These are phyloP conservation scores for Dendryphion nanum DNA, from an alignment of 2,329 filamentous ascomycete genomes.

Conservation along the genomic window DNA sequence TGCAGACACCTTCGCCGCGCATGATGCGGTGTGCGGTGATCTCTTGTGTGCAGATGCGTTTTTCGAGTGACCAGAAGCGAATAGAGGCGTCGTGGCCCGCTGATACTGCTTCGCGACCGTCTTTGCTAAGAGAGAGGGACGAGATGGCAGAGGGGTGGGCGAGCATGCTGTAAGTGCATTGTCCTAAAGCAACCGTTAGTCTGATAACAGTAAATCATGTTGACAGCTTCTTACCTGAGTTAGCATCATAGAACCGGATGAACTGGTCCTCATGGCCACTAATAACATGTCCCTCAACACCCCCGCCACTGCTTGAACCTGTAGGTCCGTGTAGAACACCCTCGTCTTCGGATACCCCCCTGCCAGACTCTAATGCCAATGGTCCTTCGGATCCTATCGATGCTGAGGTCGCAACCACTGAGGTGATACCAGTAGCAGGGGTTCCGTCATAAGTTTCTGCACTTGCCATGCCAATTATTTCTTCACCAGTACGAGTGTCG, in stretches of 20 bases:
- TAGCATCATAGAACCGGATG: slow-evolving; percentile 96
- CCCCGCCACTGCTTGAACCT: slow-evolving; percentile 68
- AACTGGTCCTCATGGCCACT: slow-evolving; percentile 96
- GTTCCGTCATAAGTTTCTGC: slow-evolving; percentile 91
- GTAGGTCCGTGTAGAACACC: slow-evolving; percentile 76
- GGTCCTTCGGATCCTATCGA: slow-evolving; percentile 70
- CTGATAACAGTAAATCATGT: not conserved
- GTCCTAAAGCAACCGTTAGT: slow-evolving; percentile 60
- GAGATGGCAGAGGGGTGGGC: slow-evolving; percentile 94
- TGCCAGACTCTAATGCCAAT: slow-evolving; percentile 56
- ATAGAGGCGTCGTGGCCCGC: slow-evolving; percentile 94
- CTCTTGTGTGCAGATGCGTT: slow-evolving; percentile 91
- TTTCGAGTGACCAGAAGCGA: slow-evolving; percentile 96
- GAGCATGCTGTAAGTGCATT: slow-evolving; percentile 99
- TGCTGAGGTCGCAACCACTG: slow-evolving; percentile 77
- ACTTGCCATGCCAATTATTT: slow-evolving; percentile 89
- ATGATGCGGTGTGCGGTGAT: slow-evolving; percentile 91
- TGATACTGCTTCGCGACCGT: slow-evolving; percentile 90
- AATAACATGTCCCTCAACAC: slow-evolving; percentile 88
- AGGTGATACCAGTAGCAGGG: slow-evolving; percentile 78
- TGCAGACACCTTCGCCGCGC: slow-evolving; percentile 92
- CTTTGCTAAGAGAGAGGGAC: slow-evolving; percentile 84
- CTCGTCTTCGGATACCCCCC: slow-evolving; percentile 69
- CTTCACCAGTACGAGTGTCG: slow-evolving; percentile 87
- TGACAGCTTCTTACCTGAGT: slow-evolving; percentile 73